Evolutionary conservation across 805 yeast species (phyloP).

Genomic region (Suhomyces vadensis): DNA sequence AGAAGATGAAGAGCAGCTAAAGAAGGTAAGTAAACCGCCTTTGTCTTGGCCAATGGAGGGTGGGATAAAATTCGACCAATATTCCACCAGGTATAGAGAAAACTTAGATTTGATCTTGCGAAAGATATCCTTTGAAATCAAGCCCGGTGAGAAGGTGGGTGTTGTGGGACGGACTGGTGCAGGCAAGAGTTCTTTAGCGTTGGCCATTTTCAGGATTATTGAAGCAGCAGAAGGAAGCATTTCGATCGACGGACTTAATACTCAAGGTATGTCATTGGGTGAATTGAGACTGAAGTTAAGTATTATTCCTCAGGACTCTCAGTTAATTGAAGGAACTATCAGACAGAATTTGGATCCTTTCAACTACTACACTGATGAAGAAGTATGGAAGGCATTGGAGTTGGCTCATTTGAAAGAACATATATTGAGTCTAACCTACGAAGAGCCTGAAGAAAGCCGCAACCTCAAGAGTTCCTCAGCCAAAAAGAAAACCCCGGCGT

Average conservation of each 20-base stretch:
- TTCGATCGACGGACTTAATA: constrained; percentile 20
- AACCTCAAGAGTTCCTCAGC: not conserved
- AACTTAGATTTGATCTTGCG: constrained; percentile 22
- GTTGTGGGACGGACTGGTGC: constrained; percentile 32
- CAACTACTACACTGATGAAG: constrained; percentile 21
- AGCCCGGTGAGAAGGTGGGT: constrained; percentile 27
- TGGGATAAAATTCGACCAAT: constrained; percentile 52
- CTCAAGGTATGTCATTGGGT: constrained; percentile 16
- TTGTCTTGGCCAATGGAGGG: constrained; percentile 78
- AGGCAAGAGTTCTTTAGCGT: constrained; percentile 27
- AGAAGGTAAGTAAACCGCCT: constrained; percentile 71
- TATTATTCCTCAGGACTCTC: constrained; percentile 30
- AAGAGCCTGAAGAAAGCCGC: constrained; percentile 2
- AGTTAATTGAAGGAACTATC: constrained; percentile 25
- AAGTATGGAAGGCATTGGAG: constrained; percentile 24
- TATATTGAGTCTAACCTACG: constrained; percentile 13
- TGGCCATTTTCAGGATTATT: constrained; percentile 27
- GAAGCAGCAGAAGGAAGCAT: constrained; percentile 21
- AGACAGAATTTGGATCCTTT: constrained; percentile 30
- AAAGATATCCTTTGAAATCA: constrained; percentile 15
- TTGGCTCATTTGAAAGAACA: constrained; percentile 22
- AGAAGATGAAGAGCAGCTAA: constrained; percentile 57
- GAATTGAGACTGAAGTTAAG: constrained; percentile 25
- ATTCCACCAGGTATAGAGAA: constrained; percentile 23
- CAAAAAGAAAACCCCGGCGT: too few species aligned